Conservation (phyloP, 108 stramenopile genomes). For the Nitzschia sp. region DNA sequence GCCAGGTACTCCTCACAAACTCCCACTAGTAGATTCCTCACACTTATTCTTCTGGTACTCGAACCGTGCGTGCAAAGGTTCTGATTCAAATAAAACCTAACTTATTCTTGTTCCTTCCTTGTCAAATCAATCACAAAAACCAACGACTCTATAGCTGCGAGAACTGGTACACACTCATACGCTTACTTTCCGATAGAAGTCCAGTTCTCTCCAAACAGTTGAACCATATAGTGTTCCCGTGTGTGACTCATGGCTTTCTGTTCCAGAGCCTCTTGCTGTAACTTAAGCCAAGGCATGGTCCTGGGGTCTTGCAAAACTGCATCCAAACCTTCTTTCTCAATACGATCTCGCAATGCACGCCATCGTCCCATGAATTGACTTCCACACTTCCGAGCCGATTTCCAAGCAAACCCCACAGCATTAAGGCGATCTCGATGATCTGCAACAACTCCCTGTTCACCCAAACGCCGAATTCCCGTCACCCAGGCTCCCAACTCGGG, state of each 20-base stretch:
- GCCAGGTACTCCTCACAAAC: too few species aligned
- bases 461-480: conserved; percentile 69
- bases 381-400: conserved; percentile 68
- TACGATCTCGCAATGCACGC: conserved; percentile 37
- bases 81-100: too few species aligned
- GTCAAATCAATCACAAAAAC: too few species aligned
- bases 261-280: conserved; percentile 54
- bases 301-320: conserved; percentile 32
- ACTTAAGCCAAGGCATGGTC: conserved; percentile 49
- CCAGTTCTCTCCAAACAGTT: conserved; percentile 39
- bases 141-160: too few species aligned
- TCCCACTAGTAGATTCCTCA: too few species aligned
- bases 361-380: conserved; percentile 73
- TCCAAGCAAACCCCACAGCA: conserved; percentile 70
- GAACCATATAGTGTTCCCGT: conserved; percentile 63
- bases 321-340: conserved; percentile 27
- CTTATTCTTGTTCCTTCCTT: too few species aligned
- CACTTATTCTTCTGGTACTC: too few species aligned
- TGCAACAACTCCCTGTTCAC: conserved; percentile 41
- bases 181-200: conserved; percentile 14
- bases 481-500: conserved; percentile 87
- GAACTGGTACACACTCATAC: too few species aligned
- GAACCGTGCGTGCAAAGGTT: too few species aligned
- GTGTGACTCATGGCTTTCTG: conserved; percentile 66
- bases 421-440: conserved; percentile 53